Evolutionary conservation across 371 early-diverging fungal species (phyloP), one percentile per base, ranked within the genome.

Genomic region (Saksenaea vasiformis): DNA sequence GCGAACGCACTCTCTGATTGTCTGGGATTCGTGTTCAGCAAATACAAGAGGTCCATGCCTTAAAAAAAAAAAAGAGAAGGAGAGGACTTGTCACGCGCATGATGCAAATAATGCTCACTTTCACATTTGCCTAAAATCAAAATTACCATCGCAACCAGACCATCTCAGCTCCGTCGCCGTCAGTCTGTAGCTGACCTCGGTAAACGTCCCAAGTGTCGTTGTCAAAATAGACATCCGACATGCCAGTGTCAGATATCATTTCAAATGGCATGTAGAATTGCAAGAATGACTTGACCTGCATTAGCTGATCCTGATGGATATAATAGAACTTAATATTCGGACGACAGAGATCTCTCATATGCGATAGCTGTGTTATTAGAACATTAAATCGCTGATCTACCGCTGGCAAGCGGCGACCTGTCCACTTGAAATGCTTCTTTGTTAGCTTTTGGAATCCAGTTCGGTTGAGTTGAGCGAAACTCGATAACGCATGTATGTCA

Each of bases 1-100:
- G 24, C 91, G 83, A 77, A 99, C 98, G 41, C 99, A 88, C 56
- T 90, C 87, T 67, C 99, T 98, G 41, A 96, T 93, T 41, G 91
- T 96, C 73, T 99, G 99, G 2, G 95, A 96, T 78, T 99, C 98
- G 56, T 98, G 90, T 84, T 99, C 99, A 56, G 99, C 86, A 84
- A 95, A 99, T 38, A 98, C 90, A 41, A 90, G 68, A 26, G 71
- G 70, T 67, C 61, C 56, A 78, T 80, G 56, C 56, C 56, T 56
- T 37, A 17, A 27, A 28, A 44, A 31, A 47, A 56, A 51, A 65
- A 31, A 53, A 24, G 26, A 13, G 14, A 54, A 36, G 39, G 31
- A 7, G 7, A 31, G 31, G 31, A 4, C 31, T 31, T 31, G 53
- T 61, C 54, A 65, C 37, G 22, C 62, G 54, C 54, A 28, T 51